Evolutionary conservation across 257 asterid genomes (phyloP).

Genomic region (Lantana camara): DNA sequence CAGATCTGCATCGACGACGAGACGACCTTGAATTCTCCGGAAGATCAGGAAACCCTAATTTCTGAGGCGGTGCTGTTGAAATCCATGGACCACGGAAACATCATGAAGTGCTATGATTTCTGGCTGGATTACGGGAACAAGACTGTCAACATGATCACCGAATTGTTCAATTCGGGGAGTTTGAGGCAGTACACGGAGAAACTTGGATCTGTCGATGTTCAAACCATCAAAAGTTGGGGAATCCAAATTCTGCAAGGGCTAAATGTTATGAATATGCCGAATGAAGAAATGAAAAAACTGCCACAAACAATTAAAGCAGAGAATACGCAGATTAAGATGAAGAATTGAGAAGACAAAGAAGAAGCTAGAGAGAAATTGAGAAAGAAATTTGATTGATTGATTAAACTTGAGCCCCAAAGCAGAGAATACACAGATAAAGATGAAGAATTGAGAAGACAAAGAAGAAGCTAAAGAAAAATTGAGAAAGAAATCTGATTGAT

Average conservation of each 20-base stretch:
- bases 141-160: conserved; percentile 38
- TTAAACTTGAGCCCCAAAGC: too few species aligned
- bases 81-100: conserved; percentile 37
- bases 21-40: not conserved
- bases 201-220: conserved; percentile 16
- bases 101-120: conserved; percentile 40
- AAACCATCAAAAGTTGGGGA: conserved; percentile 39
- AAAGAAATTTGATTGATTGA: too few species aligned
- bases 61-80: conserved; percentile 39
- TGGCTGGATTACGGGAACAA: conserved; percentile 43
- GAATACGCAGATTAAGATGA: too few species aligned
- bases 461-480: too few species aligned
- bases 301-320: too few species aligned
- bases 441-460: too few species aligned
- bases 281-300: too few species aligned
- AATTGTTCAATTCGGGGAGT: conserved; percentile 44
- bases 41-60: conserved; percentile 9
- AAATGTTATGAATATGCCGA: too few species aligned
- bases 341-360: too few species aligned
- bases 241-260: conserved; percentile 39
- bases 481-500: too few species aligned
- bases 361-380: too few species aligned
- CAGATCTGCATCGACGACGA: conserved; percentile 27
- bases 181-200: conserved; percentile 33
- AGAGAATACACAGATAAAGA: too few species aligned